phyloP scores from a whole-genome alignment of 2,329 filamentous ascomycete genomes.

The Periconia macrospinosa region DNA sequence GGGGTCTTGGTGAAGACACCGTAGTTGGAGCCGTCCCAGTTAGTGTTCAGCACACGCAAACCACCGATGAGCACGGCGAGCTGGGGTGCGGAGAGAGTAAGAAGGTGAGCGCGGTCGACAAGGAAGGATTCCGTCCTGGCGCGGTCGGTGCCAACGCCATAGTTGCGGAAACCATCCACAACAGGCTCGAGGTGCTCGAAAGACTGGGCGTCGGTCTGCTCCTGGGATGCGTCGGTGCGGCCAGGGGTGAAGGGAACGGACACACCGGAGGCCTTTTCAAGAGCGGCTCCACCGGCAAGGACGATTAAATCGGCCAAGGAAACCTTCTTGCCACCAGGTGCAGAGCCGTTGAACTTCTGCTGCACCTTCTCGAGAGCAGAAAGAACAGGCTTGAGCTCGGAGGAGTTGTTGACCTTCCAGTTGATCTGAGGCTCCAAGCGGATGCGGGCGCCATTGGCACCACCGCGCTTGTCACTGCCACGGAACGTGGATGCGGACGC shows the following conservation, averaged over 20 bases:
- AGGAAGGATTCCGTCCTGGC: constrained; percentile 70
- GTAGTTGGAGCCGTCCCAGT: constrained; percentile 68
- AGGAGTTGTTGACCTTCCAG: constrained; percentile 76
- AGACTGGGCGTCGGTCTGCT: constrained; percentile 69
- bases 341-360: constrained; percentile 63
- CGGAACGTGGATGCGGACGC: constrained; percentile 41
- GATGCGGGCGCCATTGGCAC: constrained; percentile 79
- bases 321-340: constrained; percentile 65
- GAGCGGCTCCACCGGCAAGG: constrained; percentile 68
- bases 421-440: constrained; percentile 71
- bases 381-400: constrained; percentile 65
- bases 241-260: constrained; percentile 73
- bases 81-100: constrained; percentile 72
- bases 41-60: constrained; percentile 68
- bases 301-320: constrained; percentile 80
- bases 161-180: constrained; percentile 81
- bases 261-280: constrained; percentile 71
- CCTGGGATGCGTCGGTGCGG: constrained; percentile 70
- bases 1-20: constrained; percentile 71
- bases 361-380: constrained; percentile 65
- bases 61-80: constrained; percentile 72
- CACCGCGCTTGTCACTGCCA: constrained; percentile 77
- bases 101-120: constrained; percentile 70
- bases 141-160: constrained; percentile 63
- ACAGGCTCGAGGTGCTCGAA: constrained; percentile 68